Evolutionary conservation across 495 filamentous ascomycete genomes (phyloP), one percentile per base, ranked within the genome.

Genomic region (Annulohypoxylon nitens): DNA sequence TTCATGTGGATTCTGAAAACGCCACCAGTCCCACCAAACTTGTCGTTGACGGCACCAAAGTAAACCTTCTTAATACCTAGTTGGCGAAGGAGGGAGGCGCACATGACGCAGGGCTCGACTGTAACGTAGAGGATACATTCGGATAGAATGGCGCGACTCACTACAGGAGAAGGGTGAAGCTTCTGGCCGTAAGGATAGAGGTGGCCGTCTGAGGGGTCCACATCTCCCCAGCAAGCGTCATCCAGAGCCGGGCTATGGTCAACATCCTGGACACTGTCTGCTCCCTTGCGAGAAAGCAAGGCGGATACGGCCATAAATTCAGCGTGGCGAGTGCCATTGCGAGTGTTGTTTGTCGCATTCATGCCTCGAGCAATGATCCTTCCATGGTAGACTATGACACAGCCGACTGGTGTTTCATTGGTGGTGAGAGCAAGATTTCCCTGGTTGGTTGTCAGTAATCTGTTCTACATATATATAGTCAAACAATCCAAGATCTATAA

Each of bases 81-180:
- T 78, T 98, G 97, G 33, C 92, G 90, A 34, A 99, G 86, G 30
- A 94, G 87, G n/a, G 93, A 94, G 2, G 96, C 95, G 77, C 96
- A 99, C 96, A 99, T 99, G 75, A 99, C 90, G 78, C 96, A 99
- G 1, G 96, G 96, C 78, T 99, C 96, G 57, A 98, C 95, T 0
- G 96, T 98, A 36, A 99, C 96, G 79, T 99, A 99, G 33, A 98
- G 87, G 74, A 91, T 90, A 47, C 91, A 93, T 43, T 92, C 87
- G 26, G 80, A 76, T 71, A 98, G 84, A 61, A 93, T 84, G 7
- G 83, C 85, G 5, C 85, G 83, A 58, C 78, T 62, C 37, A 86
- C 80, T 36, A 79, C 74, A 1, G 83, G 82, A 6, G 82, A 64
- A 0, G 83, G 84, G 58, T 84, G 81, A 1, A 83, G 80, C 74